A percentile compares a stretch with the other conserved stretches of the same genome.
Conservation (phyloP, 306 rosid genomes). For the Sicyos baderoa region DNA sequence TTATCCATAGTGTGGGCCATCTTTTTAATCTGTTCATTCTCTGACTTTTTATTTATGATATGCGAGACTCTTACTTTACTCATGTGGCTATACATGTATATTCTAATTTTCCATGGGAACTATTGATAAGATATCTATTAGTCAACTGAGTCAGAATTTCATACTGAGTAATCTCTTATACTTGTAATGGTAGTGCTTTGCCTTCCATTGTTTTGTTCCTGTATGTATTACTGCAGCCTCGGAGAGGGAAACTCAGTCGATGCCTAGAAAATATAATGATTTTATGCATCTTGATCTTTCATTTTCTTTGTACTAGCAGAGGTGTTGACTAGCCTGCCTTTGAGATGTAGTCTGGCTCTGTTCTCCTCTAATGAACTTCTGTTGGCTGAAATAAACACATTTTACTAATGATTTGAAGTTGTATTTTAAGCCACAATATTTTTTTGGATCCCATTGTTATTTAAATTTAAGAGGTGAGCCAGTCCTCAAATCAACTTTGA, state of each 20-base stretch:
- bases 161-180: neutral
- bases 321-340: neutral
- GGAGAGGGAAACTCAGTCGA: neutral
- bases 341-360: neutral
- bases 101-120: neutral
- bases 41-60: neutral
- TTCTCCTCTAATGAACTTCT: neutral
- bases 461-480: neutral
- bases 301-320: neutral
- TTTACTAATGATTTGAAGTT: neutral
- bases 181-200: constrained; percentile 1
- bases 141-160: neutral
- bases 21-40: neutral
- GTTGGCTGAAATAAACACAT: neutral
- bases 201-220: neutral
- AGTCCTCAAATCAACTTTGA: neutral
- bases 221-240: neutral
- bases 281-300: neutral
- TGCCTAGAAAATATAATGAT: neutral
- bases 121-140: neutral
- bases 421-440: neutral
- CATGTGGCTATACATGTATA: neutral
- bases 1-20: constrained; percentile 8
- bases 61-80: neutral
- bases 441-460: neutral